phyloP scores from a whole-genome alignment of 139 green algal genomes.

The Picochlorum sp. region DNA sequence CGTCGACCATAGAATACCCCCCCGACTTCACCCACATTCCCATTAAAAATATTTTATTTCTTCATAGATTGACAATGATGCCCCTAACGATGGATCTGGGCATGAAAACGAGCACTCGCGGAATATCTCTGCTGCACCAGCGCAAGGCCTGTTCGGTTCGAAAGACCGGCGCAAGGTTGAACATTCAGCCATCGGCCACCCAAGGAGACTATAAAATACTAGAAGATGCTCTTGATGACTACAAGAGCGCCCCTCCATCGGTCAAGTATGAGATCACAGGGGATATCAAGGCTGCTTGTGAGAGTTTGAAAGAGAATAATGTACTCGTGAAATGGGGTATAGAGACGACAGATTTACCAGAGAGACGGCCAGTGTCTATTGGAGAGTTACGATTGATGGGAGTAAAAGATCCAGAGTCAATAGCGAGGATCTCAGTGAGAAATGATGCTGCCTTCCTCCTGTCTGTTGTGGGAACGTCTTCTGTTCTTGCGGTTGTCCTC shows the following conservation, averaged over 20 bases:
- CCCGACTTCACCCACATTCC: too few species aligned
- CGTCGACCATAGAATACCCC: too few species aligned
- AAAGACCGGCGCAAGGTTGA: too few species aligned
- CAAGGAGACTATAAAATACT: constrained; percentile 12
- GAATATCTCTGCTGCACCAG: too few species aligned
- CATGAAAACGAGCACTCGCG: too few species aligned
- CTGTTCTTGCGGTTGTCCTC: constrained; percentile 48
- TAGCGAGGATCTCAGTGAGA: constrained; percentile 48
- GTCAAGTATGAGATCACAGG: constrained; percentile 41
- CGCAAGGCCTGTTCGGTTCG: too few species aligned
- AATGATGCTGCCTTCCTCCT: constrained; percentile 78
- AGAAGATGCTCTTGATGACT: constrained; percentile 19
- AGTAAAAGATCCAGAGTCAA: constrained; percentile 54
- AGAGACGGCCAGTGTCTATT: constrained; percentile 45
- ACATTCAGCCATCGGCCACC: neutral
- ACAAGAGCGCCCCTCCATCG: constrained; percentile 18
- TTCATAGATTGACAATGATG: too few species aligned
- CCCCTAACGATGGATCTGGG: too few species aligned
- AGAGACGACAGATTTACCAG: constrained; percentile 6
- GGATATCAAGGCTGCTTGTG: constrained; percentile 43
- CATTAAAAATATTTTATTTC: too few species aligned
- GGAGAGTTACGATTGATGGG: constrained; percentile 41
- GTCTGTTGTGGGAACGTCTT: constrained; percentile 49
- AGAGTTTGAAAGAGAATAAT: constrained; percentile 34
- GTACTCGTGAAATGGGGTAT: constrained; percentile 53